Conservation (phyloP, 2,329 filamentous ascomycete genomes). For the Fusarium compactum region DNA sequence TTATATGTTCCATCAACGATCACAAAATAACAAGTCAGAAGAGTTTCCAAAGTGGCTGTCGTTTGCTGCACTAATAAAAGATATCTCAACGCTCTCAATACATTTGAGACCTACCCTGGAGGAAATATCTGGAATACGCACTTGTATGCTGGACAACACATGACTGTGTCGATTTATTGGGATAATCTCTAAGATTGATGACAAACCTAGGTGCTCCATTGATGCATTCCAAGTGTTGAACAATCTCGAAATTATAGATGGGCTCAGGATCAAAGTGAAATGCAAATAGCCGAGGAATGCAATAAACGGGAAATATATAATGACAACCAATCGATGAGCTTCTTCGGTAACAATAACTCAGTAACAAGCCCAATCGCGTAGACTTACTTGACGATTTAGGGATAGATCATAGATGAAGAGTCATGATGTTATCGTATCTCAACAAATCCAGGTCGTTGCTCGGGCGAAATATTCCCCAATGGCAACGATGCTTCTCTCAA, state of each 20-base stretch:
- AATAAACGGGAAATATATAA: slow-evolving; percentile 49
- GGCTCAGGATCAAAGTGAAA: slow-evolving; percentile 16
- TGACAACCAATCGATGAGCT: background rate
- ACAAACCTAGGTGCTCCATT: background rate
- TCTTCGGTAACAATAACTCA: background rate
- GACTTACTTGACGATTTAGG: background rate
- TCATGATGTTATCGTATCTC: slow-evolving; percentile 40
- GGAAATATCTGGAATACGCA: background rate
- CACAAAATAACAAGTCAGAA: background rate
- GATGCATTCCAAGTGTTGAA: background rate
- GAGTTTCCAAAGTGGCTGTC: too few species aligned
- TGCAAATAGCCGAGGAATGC: slow-evolving; percentile 53
- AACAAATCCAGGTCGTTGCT: slow-evolving; percentile 17
- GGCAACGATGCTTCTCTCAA: slow-evolving; percentile 39
- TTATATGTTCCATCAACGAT: background rate
- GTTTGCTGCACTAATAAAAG: too few species aligned
- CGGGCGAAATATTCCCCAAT: slow-evolving; percentile 10
- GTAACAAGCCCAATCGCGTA: background rate
- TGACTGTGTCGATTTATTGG: too few species aligned
- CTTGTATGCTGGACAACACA: background rate
- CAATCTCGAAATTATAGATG: background rate
- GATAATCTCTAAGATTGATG: background rate
- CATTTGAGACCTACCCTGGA: background rate
- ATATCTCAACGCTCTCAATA: background rate
- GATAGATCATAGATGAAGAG: background rate